Evolutionary conservation across 163 green algal species (phyloP), one percentile per base, ranked within the genome.

Genomic region (Chlamydomonas reinhardtii): DNA sequence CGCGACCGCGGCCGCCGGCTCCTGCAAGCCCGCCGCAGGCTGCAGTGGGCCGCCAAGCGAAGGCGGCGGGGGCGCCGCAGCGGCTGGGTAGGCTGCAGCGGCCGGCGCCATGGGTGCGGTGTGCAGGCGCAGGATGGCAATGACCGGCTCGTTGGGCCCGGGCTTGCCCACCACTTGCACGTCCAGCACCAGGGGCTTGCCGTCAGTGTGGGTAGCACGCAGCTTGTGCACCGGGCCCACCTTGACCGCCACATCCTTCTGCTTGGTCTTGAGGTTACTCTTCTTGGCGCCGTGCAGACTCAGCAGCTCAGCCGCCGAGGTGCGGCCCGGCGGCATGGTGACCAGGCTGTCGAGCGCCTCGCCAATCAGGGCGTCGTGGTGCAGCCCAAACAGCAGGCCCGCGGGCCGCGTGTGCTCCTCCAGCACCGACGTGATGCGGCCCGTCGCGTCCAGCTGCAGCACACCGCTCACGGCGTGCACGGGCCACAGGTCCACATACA

Each of bases 301-400:
- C 25, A 79, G 70, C 80, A 86, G 34, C 25, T 78, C 68, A 2
- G 5, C 56, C 3, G 69, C 54, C 27, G 16, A 31, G 34, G 27
- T 79, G 54, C 80, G 54, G 11, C 80, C 80, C 4, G 34, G 31
- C 34, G 80, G 80, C 69, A 86, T 29, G 15, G 25, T 29, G 17
- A 86, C 25, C n/a, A 86, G 35, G 16, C 35, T 35, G 25, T 8
- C 29, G 34, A 86, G 35, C 35, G n/a, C 8, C 54, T 48, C 32
- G 4, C 80, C 80, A 14, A 80, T 29, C 54, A 86, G 56, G 16
- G 70, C 69, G 1, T 16, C 31, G 4, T 29, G 65, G 4, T 59
- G 37, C 19, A 86, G 11, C 17, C 80, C 80, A n/a, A 86, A 86
- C 70, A 86, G 37, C 69, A 86, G 69, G 68, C 80, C 80, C 69